Evolutionary conservation across 1,139 yeast species (phyloP).

Genomic region (Yamadazyma diddensiae): DNA sequence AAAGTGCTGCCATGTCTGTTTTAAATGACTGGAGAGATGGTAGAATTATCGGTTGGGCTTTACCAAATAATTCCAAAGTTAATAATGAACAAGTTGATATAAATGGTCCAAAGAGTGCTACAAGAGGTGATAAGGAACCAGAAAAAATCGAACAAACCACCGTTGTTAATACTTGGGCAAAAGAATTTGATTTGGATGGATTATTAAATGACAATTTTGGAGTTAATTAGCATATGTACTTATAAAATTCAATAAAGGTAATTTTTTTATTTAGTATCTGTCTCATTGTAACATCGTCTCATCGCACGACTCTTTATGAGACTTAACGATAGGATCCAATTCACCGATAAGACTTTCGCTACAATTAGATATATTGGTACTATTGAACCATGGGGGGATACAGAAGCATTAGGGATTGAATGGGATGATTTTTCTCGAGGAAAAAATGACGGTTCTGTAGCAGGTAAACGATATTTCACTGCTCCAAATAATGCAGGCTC

Average conservation of each 20-base stretch:
- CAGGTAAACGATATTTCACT: slow-evolving; percentile 60
- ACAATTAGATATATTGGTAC: slow-evolving; percentile 64
- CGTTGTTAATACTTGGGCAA: slow-evolving; percentile 87
- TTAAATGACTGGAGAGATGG: slow-evolving; percentile 98
- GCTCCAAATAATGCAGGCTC: slow-evolving; percentile 51
- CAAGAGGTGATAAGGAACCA: slow-evolving; percentile 47
- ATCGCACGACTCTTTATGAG: too few relatives aligned
- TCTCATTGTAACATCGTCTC: too few relatives aligned
- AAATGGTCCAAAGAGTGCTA: slow-evolving; percentile 41
- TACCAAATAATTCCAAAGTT: slow-evolving; percentile 65
- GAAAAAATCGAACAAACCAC: slow-evolving; percentile 69
- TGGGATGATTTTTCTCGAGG: slow-evolving; percentile 80
- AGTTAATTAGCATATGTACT: slow-evolving; percentile 2
- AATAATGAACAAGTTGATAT: slow-evolving; percentile 20
- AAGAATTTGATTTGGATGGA: slow-evolving; percentile 90
- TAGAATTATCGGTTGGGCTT: slow-evolving; percentile 85
- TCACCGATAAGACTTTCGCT: slow-evolving; percentile 46
- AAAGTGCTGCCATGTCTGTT: slow-evolving; percentile 78
- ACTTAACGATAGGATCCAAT: slow-evolving; percentile 37
- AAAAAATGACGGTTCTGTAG: slow-evolving; percentile 71
- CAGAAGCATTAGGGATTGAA: slow-evolving; percentile 69
- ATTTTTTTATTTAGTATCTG: too few relatives aligned
- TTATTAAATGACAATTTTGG: slow-evolving; percentile 42
- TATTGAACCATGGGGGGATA: slow-evolving; percentile 59
- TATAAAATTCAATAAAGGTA: neutral